Evolutionary conservation across 495 filamentous ascomycete genomes (phyloP), one percentile per base, ranked within the genome.

Genomic region (Penicillium simplicissimum): DNA sequence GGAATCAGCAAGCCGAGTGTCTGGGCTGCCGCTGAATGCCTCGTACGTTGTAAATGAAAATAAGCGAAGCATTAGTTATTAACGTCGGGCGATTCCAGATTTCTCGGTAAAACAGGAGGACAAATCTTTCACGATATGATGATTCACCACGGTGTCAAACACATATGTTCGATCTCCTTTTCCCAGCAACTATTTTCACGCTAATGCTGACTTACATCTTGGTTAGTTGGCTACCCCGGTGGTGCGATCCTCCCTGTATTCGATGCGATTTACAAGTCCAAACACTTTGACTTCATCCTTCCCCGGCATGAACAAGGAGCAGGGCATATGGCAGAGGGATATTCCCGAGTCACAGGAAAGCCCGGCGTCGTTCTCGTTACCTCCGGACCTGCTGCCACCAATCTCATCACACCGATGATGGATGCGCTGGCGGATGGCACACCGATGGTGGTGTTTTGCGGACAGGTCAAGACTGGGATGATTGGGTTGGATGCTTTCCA

Each of bases 121-220:
- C 85, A 93, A 72, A 96, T 96, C 55, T 93, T 96, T 75, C 90
- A 96, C 68, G 91, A 96, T 74, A 96, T 96, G 92, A 93, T 96
- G 90, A 80, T 90, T 34, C 77, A 91, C 66, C 90, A 90, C 60
- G 83, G 79, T 59, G 93, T 96, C 15, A 90, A 93, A 76, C 88
- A 92, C 42, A 83, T 95, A 63, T 91, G 43, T 62, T 5, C 23
- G 42, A 11, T 2, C 8, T 5, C 19, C 9, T 2, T 23, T n/a
- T 21, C 8, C 1, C n/a, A n/a, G n/a, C n/a, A n/a, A n/a, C 8
- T 23, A 23, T 0, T 1, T n/a, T 8, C 19, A 21, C 3, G 9
- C 9, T 23, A 3, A 19, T 3, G 9, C 42, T 45, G 19, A 45
- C 19, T 15, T 13, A 4, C 9, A 3, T 21, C n/a, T 23, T 42